phyloP scores from a whole-genome alignment of 1,139 yeast genomes.

The Lipomyces yarrowii region DNA sequence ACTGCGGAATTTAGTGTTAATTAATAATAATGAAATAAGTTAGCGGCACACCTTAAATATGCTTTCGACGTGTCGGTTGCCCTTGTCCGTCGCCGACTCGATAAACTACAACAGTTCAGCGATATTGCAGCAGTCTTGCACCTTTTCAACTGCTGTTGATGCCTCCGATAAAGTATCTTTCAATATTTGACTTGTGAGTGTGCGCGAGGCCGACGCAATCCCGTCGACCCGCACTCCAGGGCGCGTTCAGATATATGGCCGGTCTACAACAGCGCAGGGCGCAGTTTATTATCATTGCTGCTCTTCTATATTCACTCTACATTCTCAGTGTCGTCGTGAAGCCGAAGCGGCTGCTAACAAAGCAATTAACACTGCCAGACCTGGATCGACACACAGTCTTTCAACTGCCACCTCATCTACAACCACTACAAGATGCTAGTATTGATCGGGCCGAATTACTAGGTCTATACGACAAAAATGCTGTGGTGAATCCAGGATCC shows the following conservation, averaged over 20 bases:
- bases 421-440: neutral
- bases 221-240: neutral
- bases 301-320: neutral
- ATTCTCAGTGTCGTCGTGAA: neutral
- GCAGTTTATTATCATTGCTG: neutral
- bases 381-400: neutral
- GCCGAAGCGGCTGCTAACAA: conserved; percentile 1
- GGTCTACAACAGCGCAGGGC: neutral
- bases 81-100: neutral
- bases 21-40: no score
- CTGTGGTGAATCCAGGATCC: neutral
- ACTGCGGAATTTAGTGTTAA: no score
- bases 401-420: neutral
- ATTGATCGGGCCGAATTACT: neutral
- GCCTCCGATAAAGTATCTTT: neutral
- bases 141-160: neutral
- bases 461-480: neutral
- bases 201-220: neutral
- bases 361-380: neutral
- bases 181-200: neutral
- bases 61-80: neutral
- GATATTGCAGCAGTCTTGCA: neutral
- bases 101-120: neutral
- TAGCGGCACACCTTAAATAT: no score
- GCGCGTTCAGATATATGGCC: neutral